Evolutionary conservation across 257 asterid genomes (phyloP).

Genomic region (Thymus quinquecostatus): DNA sequence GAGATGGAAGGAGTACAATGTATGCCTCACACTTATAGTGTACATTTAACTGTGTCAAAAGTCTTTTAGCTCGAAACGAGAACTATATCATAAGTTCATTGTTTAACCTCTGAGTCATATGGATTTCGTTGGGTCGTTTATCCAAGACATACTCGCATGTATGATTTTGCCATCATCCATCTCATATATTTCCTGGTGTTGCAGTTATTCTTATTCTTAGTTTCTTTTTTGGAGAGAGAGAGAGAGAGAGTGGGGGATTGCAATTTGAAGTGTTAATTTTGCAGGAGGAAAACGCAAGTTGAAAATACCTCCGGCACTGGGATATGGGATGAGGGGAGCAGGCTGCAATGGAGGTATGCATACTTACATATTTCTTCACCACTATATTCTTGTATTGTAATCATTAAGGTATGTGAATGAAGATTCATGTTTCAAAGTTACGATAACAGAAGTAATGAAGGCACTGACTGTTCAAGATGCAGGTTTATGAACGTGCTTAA

Average conservation of each 20-base stretch:
- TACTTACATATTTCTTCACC: not conserved
- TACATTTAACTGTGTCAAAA: not conserved
- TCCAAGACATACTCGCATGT: not conserved
- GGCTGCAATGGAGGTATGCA: conserved; percentile 81
- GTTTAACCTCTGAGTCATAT: not conserved
- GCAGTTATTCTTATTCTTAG: no score
- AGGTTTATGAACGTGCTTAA: no score
- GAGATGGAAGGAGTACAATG: not conserved
- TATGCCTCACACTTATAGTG: not conserved
- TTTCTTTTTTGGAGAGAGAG: not conserved
- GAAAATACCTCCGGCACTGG: conserved; percentile 87
- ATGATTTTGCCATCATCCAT: not conserved
- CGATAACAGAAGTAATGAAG: not conserved
- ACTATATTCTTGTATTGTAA: not conserved
- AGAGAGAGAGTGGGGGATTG: not conserved
- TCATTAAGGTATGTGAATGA: not conserved
- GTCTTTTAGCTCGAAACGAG: no score
- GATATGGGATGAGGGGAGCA: conserved; percentile 84
- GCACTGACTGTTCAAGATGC: not conserved
- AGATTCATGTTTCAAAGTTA: not conserved
- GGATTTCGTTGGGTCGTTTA: not conserved
- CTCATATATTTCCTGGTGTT: not conserved
- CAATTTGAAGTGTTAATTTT: not conserved
- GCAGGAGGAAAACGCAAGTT: conserved; percentile 84
- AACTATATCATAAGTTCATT: not conserved